phyloP scores from a whole-genome alignment of 768 basidiomycete genomes.

The Hortiboletus campestris region DNA sequence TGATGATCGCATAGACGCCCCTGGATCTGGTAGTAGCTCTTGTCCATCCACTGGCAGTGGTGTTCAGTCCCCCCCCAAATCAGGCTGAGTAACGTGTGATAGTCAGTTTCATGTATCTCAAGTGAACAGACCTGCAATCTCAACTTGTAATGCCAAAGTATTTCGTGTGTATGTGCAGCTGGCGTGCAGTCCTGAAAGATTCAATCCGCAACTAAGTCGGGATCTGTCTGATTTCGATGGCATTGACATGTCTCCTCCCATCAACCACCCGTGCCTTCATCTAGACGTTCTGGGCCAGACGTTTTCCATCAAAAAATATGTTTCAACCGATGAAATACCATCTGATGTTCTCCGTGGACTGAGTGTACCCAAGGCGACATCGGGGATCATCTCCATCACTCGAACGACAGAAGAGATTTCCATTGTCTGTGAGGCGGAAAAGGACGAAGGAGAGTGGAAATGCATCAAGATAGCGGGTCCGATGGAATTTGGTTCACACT shows the following conservation, averaged over 20 bases:
- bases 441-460: slow-evolving; percentile 46
- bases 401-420: slow-evolving; percentile 62
- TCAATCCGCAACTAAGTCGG: neutral
- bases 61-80: slow-evolving; percentile 61
- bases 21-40: slow-evolving; percentile 38
- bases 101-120: neutral
- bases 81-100: slow-evolving; percentile 1
- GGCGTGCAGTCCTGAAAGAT: neutral
- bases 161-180: neutral
- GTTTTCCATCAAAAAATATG: slow-evolving; percentile 46
- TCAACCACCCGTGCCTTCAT: slow-evolving; percentile 44
- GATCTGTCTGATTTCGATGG: neutral
- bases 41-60: slow-evolving; percentile 57
- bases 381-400: slow-evolving; percentile 53
- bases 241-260: slow-evolving; percentile 41
- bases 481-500: slow-evolving; percentile 56
- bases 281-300: slow-evolving; percentile 43
- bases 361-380: slow-evolving; percentile 29
- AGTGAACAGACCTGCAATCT: neutral
- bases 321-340: slow-evolving; percentile 35
- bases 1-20: slow-evolving; percentile 43
- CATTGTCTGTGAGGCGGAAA: slow-evolving; percentile 47
- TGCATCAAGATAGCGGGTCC: slow-evolving; percentile 64
- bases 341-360: slow-evolving; percentile 23
- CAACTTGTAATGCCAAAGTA: neutral